These are phyloP conservation scores for Kwoniella shivajii DNA, from an alignment of 1,284 basidiomycete species.

Conservation along the genomic window DNA sequence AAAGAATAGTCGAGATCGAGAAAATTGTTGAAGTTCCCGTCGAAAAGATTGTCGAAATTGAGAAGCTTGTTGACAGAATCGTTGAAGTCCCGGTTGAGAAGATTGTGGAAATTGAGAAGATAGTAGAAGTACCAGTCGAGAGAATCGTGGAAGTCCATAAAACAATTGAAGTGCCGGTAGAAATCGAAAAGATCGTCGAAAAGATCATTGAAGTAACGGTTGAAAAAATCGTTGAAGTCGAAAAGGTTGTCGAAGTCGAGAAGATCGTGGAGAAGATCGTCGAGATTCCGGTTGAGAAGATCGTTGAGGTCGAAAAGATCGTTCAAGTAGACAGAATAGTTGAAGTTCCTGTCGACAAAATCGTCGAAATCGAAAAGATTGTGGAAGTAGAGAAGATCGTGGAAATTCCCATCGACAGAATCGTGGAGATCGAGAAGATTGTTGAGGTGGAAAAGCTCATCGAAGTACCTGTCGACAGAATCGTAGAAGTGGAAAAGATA, in stretches of 20 bases:
- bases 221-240: slow-evolving; percentile 41
- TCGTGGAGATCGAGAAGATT: slow-evolving; percentile 39
- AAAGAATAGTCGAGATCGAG: slow-evolving; percentile 39
- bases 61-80: slow-evolving; percentile 41
- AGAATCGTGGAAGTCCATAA: slow-evolving; percentile 41
- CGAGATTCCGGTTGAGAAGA: slow-evolving; percentile 37
- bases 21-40: slow-evolving; percentile 43
- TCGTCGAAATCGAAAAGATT: slow-evolving; percentile 39
- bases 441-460: slow-evolving; percentile 40
- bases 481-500: slow-evolving; percentile 46
- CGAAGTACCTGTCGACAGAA: slow-evolving; percentile 42
- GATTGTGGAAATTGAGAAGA: slow-evolving; percentile 36
- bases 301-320: slow-evolving; percentile 44
- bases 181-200: slow-evolving; percentile 40
- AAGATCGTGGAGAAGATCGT: slow-evolving; percentile 46
- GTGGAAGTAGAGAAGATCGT: slow-evolving; percentile 46
- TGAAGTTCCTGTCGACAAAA: slow-evolving; percentile 40
- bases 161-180: slow-evolving; percentile 36
- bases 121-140: slow-evolving; percentile 44
- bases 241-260: slow-evolving; percentile 42
- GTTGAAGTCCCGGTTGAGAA: slow-evolving; percentile 53
- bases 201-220: slow-evolving; percentile 42
- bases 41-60: slow-evolving; percentile 38
- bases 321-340: slow-evolving; percentile 44
- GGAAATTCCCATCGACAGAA: slow-evolving; percentile 53